These are phyloP conservation scores for Henckelia pumila DNA, from an alignment of 257 asterid genomes.

Conservation along the genomic window DNA sequence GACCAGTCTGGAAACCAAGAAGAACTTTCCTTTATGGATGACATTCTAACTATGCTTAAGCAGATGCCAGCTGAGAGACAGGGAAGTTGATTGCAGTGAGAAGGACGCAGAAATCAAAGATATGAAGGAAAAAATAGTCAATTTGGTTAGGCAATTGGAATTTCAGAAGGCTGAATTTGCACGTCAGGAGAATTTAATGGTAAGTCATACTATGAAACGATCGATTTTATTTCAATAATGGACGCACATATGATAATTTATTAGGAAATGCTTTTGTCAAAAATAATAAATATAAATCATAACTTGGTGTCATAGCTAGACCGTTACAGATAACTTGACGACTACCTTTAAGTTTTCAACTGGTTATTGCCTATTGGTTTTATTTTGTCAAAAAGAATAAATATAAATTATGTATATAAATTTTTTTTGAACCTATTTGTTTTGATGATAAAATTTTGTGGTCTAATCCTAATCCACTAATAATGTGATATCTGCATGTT, in stretches of 20 bases:
- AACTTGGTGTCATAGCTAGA: too few species aligned
- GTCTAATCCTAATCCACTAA: too few species aligned
- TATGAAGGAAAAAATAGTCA: slow-evolving; percentile 79
- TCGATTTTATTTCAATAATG: background rate
- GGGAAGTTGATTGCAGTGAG: slow-evolving; percentile 81
- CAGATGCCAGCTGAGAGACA: slow-evolving; percentile 78
- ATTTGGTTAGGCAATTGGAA: slow-evolving; percentile 65
- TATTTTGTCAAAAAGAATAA: too few species aligned
- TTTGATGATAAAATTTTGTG: too few species aligned
- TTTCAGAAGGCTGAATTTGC: slow-evolving; percentile 57
- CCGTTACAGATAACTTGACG: too few species aligned
- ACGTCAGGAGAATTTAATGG: slow-evolving; percentile 66
- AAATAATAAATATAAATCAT: too few species aligned
- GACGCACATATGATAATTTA: background rate
- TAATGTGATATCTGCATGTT: too few species aligned
- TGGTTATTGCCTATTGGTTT: too few species aligned
- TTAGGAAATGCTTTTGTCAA: background rate
- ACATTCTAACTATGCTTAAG: slow-evolving; percentile 7
- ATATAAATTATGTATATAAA: too few species aligned
- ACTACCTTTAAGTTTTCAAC: too few species aligned
- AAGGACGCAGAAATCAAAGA: slow-evolving; percentile 84
- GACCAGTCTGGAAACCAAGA: background rate
- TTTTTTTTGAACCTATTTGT: too few species aligned
- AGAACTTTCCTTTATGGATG: slow-evolving; percentile 9
- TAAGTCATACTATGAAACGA: slow-evolving; percentile 31